These are phyloP conservation scores for Mucor velutinosus DNA, from an alignment of 371 early-diverging fungal genomes.

Conservation along the genomic window DNA sequence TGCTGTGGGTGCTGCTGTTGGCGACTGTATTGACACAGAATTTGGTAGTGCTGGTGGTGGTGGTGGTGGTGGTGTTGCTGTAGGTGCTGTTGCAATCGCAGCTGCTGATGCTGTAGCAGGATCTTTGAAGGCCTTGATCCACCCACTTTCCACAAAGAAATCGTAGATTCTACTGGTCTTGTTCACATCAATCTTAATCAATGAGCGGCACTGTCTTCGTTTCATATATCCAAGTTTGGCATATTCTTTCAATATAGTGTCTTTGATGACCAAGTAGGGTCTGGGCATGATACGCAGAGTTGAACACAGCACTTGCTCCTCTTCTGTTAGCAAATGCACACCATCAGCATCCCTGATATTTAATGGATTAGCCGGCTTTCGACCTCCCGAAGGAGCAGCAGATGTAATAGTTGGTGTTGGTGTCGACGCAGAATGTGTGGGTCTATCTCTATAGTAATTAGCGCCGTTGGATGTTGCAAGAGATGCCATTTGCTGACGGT, in stretches of 20 bases:
- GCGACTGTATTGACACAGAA: not conserved
- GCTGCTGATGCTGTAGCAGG: slow-evolving; percentile 17
- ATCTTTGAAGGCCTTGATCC: slow-evolving; percentile 71
- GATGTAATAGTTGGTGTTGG: slow-evolving; percentile 17
- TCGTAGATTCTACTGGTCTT: slow-evolving; percentile 86
- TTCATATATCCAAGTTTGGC: slow-evolving; percentile 72
- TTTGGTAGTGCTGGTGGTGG: not conserved
- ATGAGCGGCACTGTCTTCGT: slow-evolving; percentile 73
- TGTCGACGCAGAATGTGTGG: slow-evolving; percentile 1
- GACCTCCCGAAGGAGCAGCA: slow-evolving; percentile 42
- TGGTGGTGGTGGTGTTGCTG: not conserved
- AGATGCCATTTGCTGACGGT: slow-evolving; percentile 30
- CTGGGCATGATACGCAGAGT: slow-evolving; percentile 81
- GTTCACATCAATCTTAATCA: slow-evolving; percentile 89
- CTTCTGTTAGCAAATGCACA: slow-evolving; percentile 76
- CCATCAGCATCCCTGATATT: slow-evolving; percentile 86
- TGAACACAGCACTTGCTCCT: slow-evolving; percentile 85
- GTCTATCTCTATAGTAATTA: slow-evolving; percentile 37
- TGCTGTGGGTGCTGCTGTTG: slow-evolving; percentile 2
- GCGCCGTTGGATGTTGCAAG: slow-evolving; percentile 25
- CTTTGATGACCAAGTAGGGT: slow-evolving; percentile 89
- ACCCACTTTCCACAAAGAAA: slow-evolving; percentile 89
- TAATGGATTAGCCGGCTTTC: slow-evolving; percentile 68
- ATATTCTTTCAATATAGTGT: slow-evolving; percentile 83
- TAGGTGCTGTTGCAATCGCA: not conserved